Base-by-base conservation (phyloP, 805 yeast genomes). In the Ogataea corticis region DNA sequence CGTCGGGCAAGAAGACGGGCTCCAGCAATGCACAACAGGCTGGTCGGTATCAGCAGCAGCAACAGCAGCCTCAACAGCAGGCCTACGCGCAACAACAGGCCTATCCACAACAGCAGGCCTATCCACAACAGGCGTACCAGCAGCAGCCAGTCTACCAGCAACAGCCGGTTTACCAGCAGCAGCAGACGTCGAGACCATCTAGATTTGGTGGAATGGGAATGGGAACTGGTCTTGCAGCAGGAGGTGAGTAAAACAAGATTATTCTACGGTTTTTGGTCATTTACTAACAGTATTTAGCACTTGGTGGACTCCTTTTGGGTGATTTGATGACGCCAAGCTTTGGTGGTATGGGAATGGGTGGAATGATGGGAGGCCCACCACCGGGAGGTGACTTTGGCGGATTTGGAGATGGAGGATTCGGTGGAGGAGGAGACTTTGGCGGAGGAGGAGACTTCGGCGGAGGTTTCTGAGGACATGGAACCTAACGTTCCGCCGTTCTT, bases 191-290 rank as follows among this genome's bases (percentile, higher is more conserved):
- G 12, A 45, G 43, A 25, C 35, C 29, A 17, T 44, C 48, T 27
- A 42, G 43, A 28, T 41, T 39, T 28, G 51, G 59, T n/a, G 44
- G 60, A 17, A 48, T 58, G 58, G 63, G 67, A 14, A 49, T 49
- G 42, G 60, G 58, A 42, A 66, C 67, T 4, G 66, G 69, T 39
- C 56, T 60, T n/a, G 69, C 67, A 3, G 51, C 62, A 4, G 70
- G 70, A 37, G 57, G 51, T 44, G 29, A 44, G 47, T 44, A 13
- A 4, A 38, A 21, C n/a, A 38, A n/a, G 11, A 29, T 25, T 21
- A 29, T n/a, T 4, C 31, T 6, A 7, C 31, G 6, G 31, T 7
- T 4, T 12, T 7, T 13, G 31, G 11, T n/a, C 25, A 12, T 23
- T n/a, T n/a, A 35, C 38, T 35, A 35, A 35, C 38, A 35, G 9